Percentiles rank a stretch among this genome's conserved stretches.
phyloP scores from a whole-genome alignment of 2,329 filamentous ascomycete genomes.

The Pseudogymnoascus destructans region DNA sequence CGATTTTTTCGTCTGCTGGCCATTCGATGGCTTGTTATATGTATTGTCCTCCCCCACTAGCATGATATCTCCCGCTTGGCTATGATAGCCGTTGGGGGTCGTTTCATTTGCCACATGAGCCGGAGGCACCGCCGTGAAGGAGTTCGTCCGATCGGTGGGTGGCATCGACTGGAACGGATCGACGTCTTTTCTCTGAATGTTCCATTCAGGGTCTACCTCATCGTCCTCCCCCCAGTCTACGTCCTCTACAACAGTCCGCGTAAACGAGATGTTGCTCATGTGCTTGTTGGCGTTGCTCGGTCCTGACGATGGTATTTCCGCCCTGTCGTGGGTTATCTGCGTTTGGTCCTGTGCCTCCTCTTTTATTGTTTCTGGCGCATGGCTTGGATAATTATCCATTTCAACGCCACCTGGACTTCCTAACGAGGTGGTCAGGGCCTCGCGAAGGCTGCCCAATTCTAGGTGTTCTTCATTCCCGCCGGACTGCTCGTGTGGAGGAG shows the following conservation, averaged over 20 bases:
- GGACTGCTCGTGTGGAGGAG: not conserved
- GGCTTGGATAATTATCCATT: slow-evolving; percentile 18
- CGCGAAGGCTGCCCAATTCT: slow-evolving; percentile 17
- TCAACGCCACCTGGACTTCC: slow-evolving; percentile 21
- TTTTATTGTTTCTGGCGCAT: slow-evolving; percentile 14
- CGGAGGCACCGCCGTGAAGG: slow-evolving; percentile 45
- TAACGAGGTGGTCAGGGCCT: slow-evolving; percentile 21
- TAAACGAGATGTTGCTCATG: slow-evolving; percentile 48
- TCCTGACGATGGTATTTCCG: slow-evolving; percentile 18
- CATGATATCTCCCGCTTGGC: slow-evolving; percentile 41
- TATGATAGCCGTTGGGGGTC: slow-evolving; percentile 32
- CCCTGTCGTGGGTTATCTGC: slow-evolving; percentile 9
- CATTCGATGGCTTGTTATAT: not conserved
- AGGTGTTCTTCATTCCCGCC: slow-evolving; percentile 15
- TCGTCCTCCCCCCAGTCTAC: slow-evolving; percentile 46
- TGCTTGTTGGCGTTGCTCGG: slow-evolving; percentile 36
- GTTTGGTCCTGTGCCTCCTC: slow-evolving; percentile 10
- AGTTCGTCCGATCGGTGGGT: slow-evolving; percentile 45
- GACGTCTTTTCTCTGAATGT: slow-evolving; percentile 36
- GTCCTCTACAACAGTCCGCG: slow-evolving; percentile 50
- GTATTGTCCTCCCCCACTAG: not conserved
- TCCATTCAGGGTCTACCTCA: slow-evolving; percentile 41
- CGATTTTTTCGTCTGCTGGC: not conserved
- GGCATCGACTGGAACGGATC: slow-evolving; percentile 50
- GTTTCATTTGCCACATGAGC: slow-evolving; percentile 24